These are phyloP conservation scores for Alternaria longipes DNA, from an alignment of 2,329 filamentous ascomycete species.

Conservation along the genomic window DNA sequence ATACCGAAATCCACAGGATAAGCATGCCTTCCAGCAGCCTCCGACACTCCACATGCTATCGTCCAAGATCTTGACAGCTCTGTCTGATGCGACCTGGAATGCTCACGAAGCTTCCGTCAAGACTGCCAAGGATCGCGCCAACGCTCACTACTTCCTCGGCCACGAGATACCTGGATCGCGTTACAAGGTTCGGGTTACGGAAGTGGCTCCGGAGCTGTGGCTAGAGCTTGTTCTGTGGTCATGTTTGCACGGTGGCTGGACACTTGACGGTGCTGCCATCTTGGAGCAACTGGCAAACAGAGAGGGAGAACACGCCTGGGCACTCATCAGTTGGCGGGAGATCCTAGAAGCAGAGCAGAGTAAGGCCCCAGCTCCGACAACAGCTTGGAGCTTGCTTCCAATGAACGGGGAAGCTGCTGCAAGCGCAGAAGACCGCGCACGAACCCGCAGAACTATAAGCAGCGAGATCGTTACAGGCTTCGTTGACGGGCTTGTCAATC, in stretches of 20 bases:
- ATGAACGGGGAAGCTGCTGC: slow-evolving; percentile 27
- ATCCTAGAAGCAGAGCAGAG: slow-evolving; percentile 46
- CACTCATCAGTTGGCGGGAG: slow-evolving; percentile 55
- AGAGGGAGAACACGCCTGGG: slow-evolving; percentile 36
- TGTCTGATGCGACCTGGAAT: slow-evolving; percentile 61
- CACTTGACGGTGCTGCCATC: slow-evolving; percentile 54
- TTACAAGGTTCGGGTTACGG: slow-evolving; percentile 53
- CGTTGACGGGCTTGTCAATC: slow-evolving; percentile 62
- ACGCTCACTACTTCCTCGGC: slow-evolving; percentile 53
- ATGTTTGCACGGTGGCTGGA: slow-evolving; percentile 60
- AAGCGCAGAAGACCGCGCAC: slow-evolving; percentile 36
- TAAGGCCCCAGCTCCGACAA: slow-evolving; percentile 22
- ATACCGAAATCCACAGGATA: slow-evolving; percentile 46
- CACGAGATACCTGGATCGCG: slow-evolving; percentile 57
- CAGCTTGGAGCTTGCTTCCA: slow-evolving; percentile 38
- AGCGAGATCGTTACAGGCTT: slow-evolving; percentile 66
- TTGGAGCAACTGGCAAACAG: slow-evolving; percentile 42
- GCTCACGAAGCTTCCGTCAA: slow-evolving; percentile 54
- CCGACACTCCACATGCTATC: slow-evolving; percentile 59
- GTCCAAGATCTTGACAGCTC: slow-evolving; percentile 58
- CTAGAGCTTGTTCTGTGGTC: slow-evolving; percentile 63
- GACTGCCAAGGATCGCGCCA: slow-evolving; percentile 38
- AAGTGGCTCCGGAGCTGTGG: slow-evolving; percentile 59
- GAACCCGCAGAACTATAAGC: slow-evolving; percentile 62
- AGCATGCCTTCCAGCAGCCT: slow-evolving; percentile 55